A percentile compares a stretch with the other conserved stretches of the same genome.
phyloP scores from a whole-genome alignment of 257 asterid species.

The Solanum paucissectum region DNA sequence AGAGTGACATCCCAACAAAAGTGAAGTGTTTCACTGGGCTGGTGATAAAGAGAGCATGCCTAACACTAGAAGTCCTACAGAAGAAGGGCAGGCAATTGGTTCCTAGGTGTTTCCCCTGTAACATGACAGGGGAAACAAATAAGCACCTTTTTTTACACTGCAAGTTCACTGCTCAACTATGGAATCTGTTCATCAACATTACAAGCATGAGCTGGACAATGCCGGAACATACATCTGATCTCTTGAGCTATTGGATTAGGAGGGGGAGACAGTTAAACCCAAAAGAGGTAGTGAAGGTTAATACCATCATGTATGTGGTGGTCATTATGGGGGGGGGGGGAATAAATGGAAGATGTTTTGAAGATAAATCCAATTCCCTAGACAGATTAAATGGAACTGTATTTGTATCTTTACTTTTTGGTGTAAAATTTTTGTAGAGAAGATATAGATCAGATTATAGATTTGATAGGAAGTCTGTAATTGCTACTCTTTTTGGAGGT shows the following conservation, averaged over 20 bases:
- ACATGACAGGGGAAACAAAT: neutral
- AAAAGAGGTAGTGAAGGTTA: neutral
- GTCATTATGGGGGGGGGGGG: neutral
- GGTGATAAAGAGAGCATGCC: neutral
- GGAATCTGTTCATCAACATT: neutral
- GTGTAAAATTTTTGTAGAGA: neutral
- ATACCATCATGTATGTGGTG: neutral
- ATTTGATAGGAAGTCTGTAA: neutral
- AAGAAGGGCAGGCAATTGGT: neutral
- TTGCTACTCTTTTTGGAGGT: neutral
- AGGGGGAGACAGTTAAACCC: neutral
- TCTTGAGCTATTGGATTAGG: neutral
- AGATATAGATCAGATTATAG: neutral
- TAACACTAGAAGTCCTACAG: neutral
- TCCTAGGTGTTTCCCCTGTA: neutral
- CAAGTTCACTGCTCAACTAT: neutral
- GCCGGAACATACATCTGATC: neutral
- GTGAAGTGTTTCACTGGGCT: neutral
- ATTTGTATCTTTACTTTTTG: neutral
- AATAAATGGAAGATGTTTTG: neutral
- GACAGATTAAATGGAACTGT: neutral
- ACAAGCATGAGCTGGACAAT: neutral
- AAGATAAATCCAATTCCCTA: neutral
- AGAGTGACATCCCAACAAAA: neutral
- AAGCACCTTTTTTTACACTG: neutral